Base-by-base conservation (phyloP, 1,139 yeast species). In the Pichia sp. region DNA sequence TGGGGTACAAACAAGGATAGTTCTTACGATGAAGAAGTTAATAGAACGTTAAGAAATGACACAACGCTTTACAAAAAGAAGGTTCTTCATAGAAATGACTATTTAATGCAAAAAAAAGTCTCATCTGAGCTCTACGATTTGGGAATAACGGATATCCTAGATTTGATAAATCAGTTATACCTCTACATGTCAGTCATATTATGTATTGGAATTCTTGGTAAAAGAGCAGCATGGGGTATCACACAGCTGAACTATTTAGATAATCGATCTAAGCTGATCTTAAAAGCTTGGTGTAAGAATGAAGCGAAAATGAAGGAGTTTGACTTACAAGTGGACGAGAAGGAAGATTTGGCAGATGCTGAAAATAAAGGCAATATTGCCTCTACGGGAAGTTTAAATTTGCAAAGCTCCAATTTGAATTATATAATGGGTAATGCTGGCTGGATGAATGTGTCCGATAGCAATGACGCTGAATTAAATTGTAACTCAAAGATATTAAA, bases 191-290 rank as follows among this genome's bases (percentile, higher is more conserved):
- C 65, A 16, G 36, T 65, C 10, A 38, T 65, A 2, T 51, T 65
- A 38, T 60, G 60, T 16, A 51, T 59, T 43, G 60, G 66, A 10
- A 60, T 64, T 3, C 53, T 66, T 7, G 63, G 65, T 6, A 61
- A 58, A n/a, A 47, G 65, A 40, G 58, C 57, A 57, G 64, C 67
- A 4, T 65, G 65, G 66, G 66, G 67, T 4, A 52, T 60, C 45
- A 60, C 66, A 0, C 64, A 64, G 50, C 47, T 63, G 19, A 59
- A 60, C 40, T 65, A 60, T 50, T 54, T 63, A 7, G 58, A 61
- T 2, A 15, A 34, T 6, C 57, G 57, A 29, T 50, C 59, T 63
- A 60, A 43, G 49, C 41, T 26, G 53, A 51, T 2, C 44, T 65
- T 31, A 57, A 54, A 34, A 57, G 40, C 15, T 11, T 65, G 57